Base-by-base conservation (phyloP, 352 stramenopile species). In the Pythium phragmiticola region DNA sequence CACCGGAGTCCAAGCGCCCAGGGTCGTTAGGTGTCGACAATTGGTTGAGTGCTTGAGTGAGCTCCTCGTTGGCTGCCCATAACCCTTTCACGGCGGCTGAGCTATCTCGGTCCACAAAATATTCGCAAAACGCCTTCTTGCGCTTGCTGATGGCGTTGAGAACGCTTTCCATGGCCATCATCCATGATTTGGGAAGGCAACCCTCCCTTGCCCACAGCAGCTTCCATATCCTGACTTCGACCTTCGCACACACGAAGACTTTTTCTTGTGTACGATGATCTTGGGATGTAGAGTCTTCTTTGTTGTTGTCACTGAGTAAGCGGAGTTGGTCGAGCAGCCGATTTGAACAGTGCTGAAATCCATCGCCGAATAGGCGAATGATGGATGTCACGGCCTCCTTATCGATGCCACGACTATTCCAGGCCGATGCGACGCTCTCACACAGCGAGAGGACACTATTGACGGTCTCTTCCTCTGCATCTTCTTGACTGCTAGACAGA, bases 361-460 rank as follows among this genome's bases (percentile, higher is more conserved):
- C 42, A 46, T 55, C 30, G 2, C 36, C 28, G 0, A 63, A 21
- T n/a, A 58, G 12, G 17, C 47, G 63, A 50, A 60, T 37, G 16
- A 53, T 26, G 0, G 37, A 46, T 23, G 13, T 41, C 7, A 63
- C 34, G 1, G 5, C 5, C 12, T 42, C 45, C 11, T 52, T 36
- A 11, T 48, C 37, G 12, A 68, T n/a, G 13, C 45, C 53, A 51
- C 61, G 47, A 16, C 26, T 47, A 39, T 21, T 57, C 61, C 63
- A 69, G 7, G 48, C 49, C 16, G 61, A 26, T 13, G n/a, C 21
- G 30, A 64, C 16, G 47, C 67, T 77, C 26, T 78, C 68, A 36
- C 84, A 57, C 46, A 88, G 81, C 14, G 7, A 39, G 48, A 72
- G 66, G 26, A 82, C 71, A 13, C 66, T 67, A 4, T 46, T 42